Evolutionary conservation across 1,139 yeast species (phyloP).

Genomic region (Saccharomyces pastorianus): DNA sequence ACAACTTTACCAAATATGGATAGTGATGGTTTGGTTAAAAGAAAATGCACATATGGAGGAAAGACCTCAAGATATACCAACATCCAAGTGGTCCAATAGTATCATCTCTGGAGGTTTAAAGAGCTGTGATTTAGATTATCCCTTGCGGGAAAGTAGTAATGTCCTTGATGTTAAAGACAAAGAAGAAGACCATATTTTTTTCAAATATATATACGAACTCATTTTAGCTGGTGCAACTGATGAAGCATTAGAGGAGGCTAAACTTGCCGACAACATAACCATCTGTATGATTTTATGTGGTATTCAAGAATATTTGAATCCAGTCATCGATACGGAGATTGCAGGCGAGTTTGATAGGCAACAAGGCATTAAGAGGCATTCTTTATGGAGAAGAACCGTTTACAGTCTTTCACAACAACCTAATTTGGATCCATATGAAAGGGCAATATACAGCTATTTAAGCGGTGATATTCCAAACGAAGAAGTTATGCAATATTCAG

Average conservation of each 20-base stretch:
- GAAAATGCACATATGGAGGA: slow-evolving; percentile 36
- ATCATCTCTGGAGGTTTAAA: slow-evolving; percentile 29
- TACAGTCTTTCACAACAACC: slow-evolving; percentile 50
- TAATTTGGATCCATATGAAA: slow-evolving; percentile 49
- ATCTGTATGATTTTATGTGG: slow-evolving; percentile 68
- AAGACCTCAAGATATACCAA: slow-evolving; percentile 26
- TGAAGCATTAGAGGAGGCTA: slow-evolving; percentile 58
- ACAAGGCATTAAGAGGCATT: slow-evolving; percentile 58
- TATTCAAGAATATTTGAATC: slow-evolving; percentile 58
- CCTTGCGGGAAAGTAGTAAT: slow-evolving; percentile 22
- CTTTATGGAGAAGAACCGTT: slow-evolving; percentile 72
- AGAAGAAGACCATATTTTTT: slow-evolving; percentile 37
- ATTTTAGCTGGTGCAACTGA: slow-evolving; percentile 51
- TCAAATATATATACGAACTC: slow-evolving; percentile 52
- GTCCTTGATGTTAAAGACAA: slow-evolving; percentile 27
- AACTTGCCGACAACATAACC: slow-evolving; percentile 63
- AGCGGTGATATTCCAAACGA: slow-evolving; percentile 59
- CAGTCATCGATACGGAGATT: slow-evolving; percentile 43
- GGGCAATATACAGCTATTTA: slow-evolving; percentile 67
- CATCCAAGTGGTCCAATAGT: slow-evolving; percentile 41
- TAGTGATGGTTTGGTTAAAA: slow-evolving; percentile 56
- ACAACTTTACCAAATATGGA: slow-evolving; percentile 43
- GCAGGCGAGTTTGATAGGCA: slow-evolving; percentile 31
- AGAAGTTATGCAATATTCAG: slow-evolving; percentile 11
- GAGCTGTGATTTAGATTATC: slow-evolving; percentile 34